Conservation (phyloP, 257 asterid species). For the Solanum chiquidenum region DNA sequence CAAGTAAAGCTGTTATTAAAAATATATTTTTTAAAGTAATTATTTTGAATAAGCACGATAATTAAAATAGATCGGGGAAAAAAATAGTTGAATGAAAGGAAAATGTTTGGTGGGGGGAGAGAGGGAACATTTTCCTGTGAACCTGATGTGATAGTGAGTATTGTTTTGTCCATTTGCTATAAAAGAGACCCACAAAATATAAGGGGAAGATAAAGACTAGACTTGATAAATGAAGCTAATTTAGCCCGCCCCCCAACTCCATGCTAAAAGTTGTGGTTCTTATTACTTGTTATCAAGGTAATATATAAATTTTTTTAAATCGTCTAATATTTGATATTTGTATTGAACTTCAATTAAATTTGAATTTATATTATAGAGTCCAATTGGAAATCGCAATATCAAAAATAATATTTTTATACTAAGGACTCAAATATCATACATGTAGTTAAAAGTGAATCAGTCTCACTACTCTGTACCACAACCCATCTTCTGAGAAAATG, state of each 20-base stretch:
- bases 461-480: background rate
- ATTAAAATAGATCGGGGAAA: too few species aligned
- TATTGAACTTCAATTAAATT: too few species aligned
- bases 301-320: too few species aligned
- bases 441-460: background rate
- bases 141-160: background rate
- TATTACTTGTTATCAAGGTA: background rate
- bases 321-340: rapidly evolving
- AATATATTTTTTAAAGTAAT: too few species aligned
- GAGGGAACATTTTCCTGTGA: background rate
- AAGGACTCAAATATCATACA: rapidly evolving
- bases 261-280: background rate
- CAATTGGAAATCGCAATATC: rapidly evolving
- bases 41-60: too few species aligned
- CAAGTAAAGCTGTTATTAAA: too few species aligned
- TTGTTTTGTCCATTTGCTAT: background rate
- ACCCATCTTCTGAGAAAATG: background rate
- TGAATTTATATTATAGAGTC: too few species aligned
- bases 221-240: background rate
- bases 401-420: too few species aligned
- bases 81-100: background rate
- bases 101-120: background rate
- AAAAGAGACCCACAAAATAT: background rate
- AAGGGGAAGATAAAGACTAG: background rate
- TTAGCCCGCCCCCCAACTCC: background rate